Base-by-base conservation (phyloP, 192 early-diverging fungal species). In the Phycomyces nitens region DNA sequence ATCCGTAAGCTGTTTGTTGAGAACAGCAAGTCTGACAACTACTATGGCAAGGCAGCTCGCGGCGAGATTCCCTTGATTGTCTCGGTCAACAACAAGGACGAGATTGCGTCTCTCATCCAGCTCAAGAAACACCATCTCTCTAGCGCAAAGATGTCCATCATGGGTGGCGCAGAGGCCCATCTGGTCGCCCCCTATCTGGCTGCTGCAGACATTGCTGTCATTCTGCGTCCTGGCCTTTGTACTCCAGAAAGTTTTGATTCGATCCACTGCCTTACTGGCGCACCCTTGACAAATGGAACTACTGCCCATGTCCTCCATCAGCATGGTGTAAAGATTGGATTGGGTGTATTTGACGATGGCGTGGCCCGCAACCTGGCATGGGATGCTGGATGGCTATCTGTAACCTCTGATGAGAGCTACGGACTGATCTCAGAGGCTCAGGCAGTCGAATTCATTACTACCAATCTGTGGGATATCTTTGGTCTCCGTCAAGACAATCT, bases 331-430 rank as follows among this genome's bases (percentile, higher is more conserved):
- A 84, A 80, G 50, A 72, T 89, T n/a, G 80, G 75, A 16, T 58
- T 87, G 38, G 80, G 80, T 44, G 83, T 82, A 0, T 29, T 62
- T 4, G 78, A 78, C 56, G 77, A 83, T 26, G 70, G 75, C 18
- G 60, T 79, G 63, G 80, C 80, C 3, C 83, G 88, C 54, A 83
- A 86, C 52, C 69, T 92, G 54, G 78, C 84, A 12, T 93, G 88
- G 88, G 89, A 89, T 72, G 91, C 91, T 34, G 91, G 88, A 6
- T 90, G 88, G 88, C 75, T 77, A 2, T 38, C 67, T 9, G 72
- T 23, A n/a, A 82, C 82, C 39, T 74, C 73, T 16, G 40, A 52
- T 18, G 60, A 53, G 8, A 73, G 72, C 23, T 58, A 72, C 16
- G 57, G 62, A 7, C 0, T 41, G 15, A 72, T 88, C 43, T 59